A percentile compares a stretch with the other conserved stretches of the same genome.
Conservation (phyloP, 2,329 filamentous ascomycete species). For the Phialophora tarda region DNA sequence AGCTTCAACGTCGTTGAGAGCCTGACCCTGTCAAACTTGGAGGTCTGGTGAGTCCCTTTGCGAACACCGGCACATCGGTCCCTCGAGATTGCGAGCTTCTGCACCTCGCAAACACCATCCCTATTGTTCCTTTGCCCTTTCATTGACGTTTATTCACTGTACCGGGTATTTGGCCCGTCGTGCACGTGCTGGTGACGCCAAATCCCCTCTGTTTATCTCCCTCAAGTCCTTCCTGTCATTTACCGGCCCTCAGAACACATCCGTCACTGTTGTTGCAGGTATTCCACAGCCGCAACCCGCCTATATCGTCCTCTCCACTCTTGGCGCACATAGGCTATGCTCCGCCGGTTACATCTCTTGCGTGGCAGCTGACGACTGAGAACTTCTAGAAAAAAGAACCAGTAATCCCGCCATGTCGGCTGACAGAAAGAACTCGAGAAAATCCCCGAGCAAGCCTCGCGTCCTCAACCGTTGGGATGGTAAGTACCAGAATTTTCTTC, state of each 20-base stretch:
- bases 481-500: slow-evolving; percentile 38
- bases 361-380: not conserved
- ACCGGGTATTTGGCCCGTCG: not conserved
- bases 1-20: not conserved
- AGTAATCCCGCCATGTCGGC: not conserved
- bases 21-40: not conserved
- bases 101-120: not conserved
- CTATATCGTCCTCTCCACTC: not conserved
- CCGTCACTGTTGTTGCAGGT: not conserved
- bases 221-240: not conserved
- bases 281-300: not conserved
- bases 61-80: not conserved
- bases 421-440: slow-evolving; percentile 40
- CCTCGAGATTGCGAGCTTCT: not conserved
- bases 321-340: not conserved
- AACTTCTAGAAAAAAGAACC: slow-evolving; percentile 6
- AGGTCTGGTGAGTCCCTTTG: slow-evolving; percentile 9
- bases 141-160: not conserved
- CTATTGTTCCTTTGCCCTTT: not conserved
- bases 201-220: not conserved
- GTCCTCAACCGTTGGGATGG: slow-evolving; percentile 52
- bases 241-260: not conserved
- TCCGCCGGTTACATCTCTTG: not conserved
- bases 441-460: slow-evolving; percentile 36
- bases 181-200: slow-evolving; percentile 5